These are phyloP conservation scores for Plasmodium relictum DNA, from an alignment of 169 alveolate species.

Conservation along the genomic window DNA sequence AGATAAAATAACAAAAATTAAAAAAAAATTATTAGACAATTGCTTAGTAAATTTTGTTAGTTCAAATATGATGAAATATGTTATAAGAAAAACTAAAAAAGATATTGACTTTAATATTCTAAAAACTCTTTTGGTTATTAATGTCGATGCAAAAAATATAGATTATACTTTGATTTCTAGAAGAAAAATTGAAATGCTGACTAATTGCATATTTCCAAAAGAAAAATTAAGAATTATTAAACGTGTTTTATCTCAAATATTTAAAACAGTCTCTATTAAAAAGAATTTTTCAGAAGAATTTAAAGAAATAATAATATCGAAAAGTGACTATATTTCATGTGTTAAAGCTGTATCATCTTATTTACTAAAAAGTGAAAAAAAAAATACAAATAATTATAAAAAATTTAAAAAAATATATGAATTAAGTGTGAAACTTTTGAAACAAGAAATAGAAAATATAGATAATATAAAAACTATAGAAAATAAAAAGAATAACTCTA, in stretches of 20 bases:
- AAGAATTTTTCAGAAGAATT: background rate
- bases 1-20: constrained; percentile 24
- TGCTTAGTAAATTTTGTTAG: constrained; percentile 8
- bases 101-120: constrained; percentile 13
- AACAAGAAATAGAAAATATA: background rate
- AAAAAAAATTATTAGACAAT: constrained; percentile 3
- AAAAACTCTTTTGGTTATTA: constrained; percentile 7
- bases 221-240: constrained; percentile 14
- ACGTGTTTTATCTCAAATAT: background rate
- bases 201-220: constrained; percentile 31
- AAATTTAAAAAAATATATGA: constrained; percentile 9
- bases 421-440: background rate
- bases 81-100: constrained; percentile 27
- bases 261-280: background rate
- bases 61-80: constrained; percentile 12
- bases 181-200: constrained; percentile 23
- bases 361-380: background rate
- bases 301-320: constrained; percentile 18
- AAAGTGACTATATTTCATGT: constrained; percentile 32
- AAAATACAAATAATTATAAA: background rate
- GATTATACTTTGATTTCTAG: constrained; percentile 16
- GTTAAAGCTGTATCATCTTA: background rate
- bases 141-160: constrained; percentile 34
- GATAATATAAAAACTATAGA: background rate
- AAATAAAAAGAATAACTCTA: background rate